A percentile compares a stretch with the other conserved stretches of the same genome.
These are phyloP conservation scores for Rhizophagus sp. DNA, from an alignment of 192 early-diverging fungal species.

Conservation along the genomic window DNA sequence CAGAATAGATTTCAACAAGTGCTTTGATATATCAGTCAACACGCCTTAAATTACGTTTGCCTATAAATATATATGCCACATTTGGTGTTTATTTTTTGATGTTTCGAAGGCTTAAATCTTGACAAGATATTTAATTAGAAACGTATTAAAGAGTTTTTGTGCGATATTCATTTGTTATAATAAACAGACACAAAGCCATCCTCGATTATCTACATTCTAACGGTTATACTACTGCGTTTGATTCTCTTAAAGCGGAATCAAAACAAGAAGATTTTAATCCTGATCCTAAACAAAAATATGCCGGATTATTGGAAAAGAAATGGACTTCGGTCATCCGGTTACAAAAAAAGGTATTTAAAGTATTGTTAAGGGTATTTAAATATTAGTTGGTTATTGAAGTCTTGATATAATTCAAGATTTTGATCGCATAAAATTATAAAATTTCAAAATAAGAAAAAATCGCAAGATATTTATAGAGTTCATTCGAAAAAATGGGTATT, in stretches of 20 bases:
- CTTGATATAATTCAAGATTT: no score
- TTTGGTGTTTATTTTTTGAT: neutral
- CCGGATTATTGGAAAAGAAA: constrained; percentile 86
- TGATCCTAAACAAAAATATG: constrained; percentile 75
- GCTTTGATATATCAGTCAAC: neutral
- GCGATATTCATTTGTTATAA: neutral
- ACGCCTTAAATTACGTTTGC: no score
- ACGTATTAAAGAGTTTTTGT: neutral
- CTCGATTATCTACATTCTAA: constrained; percentile 85
- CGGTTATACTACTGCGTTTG: constrained; percentile 68
- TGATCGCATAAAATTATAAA: neutral
- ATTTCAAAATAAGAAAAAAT: neutral
- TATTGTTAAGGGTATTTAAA: neutral
- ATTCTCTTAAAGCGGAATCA: constrained; percentile 72
- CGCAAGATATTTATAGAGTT: neutral
- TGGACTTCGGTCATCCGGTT: constrained; percentile 94
- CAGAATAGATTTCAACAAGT: neutral
- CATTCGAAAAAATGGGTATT: no score
- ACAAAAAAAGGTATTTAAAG: constrained; percentile 75
- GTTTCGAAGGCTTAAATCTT: neutral
- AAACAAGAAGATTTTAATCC: constrained; percentile 69
- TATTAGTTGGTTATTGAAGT: neutral
- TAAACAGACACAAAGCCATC: constrained; percentile 69
- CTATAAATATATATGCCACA: no score
- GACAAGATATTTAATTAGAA: neutral